Evolutionary conservation across 148 eudicot genomes (phyloP).

Genomic region (Polygonum aviculare): DNA sequence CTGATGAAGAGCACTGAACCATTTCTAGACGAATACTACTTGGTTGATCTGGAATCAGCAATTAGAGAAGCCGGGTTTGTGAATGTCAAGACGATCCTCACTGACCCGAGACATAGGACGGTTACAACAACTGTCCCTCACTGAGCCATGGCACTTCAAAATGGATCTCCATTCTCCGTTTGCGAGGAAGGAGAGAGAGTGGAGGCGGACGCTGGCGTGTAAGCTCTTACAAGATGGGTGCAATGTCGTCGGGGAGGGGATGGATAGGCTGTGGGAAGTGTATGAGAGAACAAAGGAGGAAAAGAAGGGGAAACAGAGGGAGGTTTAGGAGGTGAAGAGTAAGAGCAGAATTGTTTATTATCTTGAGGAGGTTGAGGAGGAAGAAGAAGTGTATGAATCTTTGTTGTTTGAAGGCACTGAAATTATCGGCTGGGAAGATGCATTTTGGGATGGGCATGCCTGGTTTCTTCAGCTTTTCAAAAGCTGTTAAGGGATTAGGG

Average conservation of each 20-base stretch:
- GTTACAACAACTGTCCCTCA: conserved; percentile 76
- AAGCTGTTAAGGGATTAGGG: conserved; percentile 65
- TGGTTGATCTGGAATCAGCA: conserved; percentile 65
- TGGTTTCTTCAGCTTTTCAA: conserved; percentile 27
- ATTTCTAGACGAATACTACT: conserved; percentile 86
- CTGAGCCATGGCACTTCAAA: neutral
- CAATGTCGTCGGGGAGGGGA: conserved; percentile 51
- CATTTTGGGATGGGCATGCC: conserved; percentile 64
- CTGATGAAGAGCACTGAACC: conserved; percentile 99
- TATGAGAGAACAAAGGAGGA: conserved; percentile 40
- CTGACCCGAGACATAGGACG: conserved; percentile 93
- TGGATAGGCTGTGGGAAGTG: conserved; percentile 89
- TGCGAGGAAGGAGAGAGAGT: conserved; percentile 43
- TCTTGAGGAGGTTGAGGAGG: conserved; percentile 5
- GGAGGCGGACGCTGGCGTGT: conserved; percentile 79
- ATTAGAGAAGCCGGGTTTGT: conserved; percentile 61
- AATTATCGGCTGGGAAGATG: conserved; percentile 74
- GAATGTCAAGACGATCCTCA: conserved; percentile 52
- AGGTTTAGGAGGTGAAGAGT: conserved; percentile 14
- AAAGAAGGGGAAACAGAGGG: conserved; percentile 10
- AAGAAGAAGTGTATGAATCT: conserved; percentile 30
- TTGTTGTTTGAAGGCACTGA: conserved; percentile 78
- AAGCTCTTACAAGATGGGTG: conserved; percentile 74
- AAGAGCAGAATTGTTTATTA: conserved; percentile 13
- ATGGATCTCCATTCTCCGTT: neutral